A percentile compares a stretch with the other conserved stretches of the same genome.
These are phyloP conservation scores for Phaeosphaeriaceae sp. DNA, from an alignment of 2,329 filamentous ascomycete species.

Conservation along the genomic window DNA sequence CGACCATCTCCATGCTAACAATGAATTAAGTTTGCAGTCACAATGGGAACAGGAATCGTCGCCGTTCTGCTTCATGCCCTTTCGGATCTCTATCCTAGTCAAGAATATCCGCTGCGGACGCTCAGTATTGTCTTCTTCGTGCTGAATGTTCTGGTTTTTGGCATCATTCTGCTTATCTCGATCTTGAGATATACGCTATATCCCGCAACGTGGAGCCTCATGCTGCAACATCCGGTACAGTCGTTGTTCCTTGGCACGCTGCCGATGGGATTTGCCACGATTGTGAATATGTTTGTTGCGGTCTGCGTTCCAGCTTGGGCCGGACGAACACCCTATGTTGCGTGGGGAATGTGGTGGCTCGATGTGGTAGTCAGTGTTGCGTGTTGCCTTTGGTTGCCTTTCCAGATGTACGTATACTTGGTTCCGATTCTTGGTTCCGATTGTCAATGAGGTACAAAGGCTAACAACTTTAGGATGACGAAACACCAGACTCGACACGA, in stretches of 20 bases:
- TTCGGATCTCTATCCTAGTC: conserved; percentile 59
- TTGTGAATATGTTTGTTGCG: conserved; percentile 70
- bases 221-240: conserved; percentile 71
- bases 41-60: conserved; percentile 37
- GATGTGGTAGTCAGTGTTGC: conserved; percentile 53
- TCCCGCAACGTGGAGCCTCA: conserved; percentile 69
- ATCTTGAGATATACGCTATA: conserved; percentile 69
- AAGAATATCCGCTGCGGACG: conserved; percentile 57
- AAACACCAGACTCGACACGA: conserved; percentile 33
- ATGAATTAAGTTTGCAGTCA: conserved; percentile 25
- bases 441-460: not conserved
- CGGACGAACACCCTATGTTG: conserved; percentile 53
- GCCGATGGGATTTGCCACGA: conserved; percentile 72
- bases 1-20: not conserved
- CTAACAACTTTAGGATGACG: conserved; percentile 29
- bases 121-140: conserved; percentile 67
- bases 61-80: conserved; percentile 67
- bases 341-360: conserved; percentile 59
- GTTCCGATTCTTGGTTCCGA: too few relatives aligned
- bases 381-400: conserved; percentile 44
- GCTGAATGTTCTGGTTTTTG: conserved; percentile 65
- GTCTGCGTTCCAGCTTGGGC: conserved; percentile 67
- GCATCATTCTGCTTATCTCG: conserved; percentile 60
- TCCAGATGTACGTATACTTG: conserved; percentile 32
- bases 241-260: conserved; percentile 71